A percentile compares a stretch with the other conserved stretches of the same genome.
Conservation (phyloP, 2,329 filamentous ascomycete genomes). For the Kalmusia sp. region DNA sequence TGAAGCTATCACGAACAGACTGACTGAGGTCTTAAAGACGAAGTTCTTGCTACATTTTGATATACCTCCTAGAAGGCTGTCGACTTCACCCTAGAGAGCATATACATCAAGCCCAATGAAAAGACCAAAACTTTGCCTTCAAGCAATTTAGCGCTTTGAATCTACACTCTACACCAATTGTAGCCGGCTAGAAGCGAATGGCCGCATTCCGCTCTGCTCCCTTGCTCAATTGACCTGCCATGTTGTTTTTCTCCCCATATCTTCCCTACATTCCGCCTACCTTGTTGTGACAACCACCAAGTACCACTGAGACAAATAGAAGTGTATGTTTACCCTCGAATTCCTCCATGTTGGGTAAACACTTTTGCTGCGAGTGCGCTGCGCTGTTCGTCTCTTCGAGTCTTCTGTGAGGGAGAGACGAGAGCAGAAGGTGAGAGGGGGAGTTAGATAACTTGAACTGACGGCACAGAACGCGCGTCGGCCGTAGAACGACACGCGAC, state of each 20-base stretch:
- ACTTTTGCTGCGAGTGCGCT: slow-evolving; percentile 24
- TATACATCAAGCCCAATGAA: not conserved
- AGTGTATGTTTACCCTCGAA: slow-evolving; percentile 38
- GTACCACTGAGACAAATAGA: slow-evolving; percentile 36
- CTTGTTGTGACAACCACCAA: slow-evolving; percentile 44
- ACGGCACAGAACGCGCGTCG: not conserved
- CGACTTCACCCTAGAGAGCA: too few species aligned
- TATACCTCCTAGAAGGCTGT: too few species aligned
- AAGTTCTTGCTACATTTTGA: too few species aligned
- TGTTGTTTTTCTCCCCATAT: slow-evolving; percentile 39
- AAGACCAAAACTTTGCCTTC: not conserved
- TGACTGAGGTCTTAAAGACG: too few species aligned
- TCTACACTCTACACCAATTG: not conserved
- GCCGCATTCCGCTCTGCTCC: slow-evolving; percentile 35
- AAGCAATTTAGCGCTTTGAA: not conserved
- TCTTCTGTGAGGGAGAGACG: slow-evolving; percentile 2
- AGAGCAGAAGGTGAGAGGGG: slow-evolving; percentile 24
- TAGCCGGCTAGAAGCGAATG: slow-evolving; percentile 6
- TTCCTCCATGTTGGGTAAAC: slow-evolving; percentile 21
- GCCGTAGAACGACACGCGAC: not conserved
- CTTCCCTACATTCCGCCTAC: slow-evolving; percentile 43
- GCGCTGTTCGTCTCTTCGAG: slow-evolving; percentile 23
- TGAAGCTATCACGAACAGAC: too few species aligned
- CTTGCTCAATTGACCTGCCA: slow-evolving; percentile 23
- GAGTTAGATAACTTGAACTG: slow-evolving; percentile 2